Conservation (phyloP, 306 rosid genomes). For the Lathyrus tuberosus region DNA sequence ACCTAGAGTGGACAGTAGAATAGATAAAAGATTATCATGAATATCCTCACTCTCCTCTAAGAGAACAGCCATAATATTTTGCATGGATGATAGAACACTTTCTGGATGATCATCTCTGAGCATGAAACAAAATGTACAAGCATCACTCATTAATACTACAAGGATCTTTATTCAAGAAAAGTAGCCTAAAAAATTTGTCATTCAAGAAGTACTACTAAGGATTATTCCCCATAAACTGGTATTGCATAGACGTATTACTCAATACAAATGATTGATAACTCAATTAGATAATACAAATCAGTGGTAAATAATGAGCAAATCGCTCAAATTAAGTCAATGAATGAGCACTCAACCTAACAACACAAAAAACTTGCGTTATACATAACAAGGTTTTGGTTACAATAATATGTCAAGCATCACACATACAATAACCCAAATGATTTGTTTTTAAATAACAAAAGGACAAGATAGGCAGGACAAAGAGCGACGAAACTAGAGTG, state of each 20-base stretch:
- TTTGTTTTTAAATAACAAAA: background rate
- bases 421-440: slow-evolving; percentile 10
- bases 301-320: slow-evolving; percentile 13
- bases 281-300: slow-evolving; percentile 27
- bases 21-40: slow-evolving; percentile 63
- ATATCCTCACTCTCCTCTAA: slow-evolving; percentile 95
- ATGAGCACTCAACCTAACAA: slow-evolving; percentile 27
- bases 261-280: slow-evolving; percentile 27
- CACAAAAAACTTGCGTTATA: background rate
- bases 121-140: slow-evolving; percentile 36
- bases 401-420: slow-evolving; percentile 33
- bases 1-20: slow-evolving; percentile 69
- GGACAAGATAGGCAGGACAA: slow-evolving; percentile 17
- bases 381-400: slow-evolving; percentile 14
- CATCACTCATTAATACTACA: slow-evolving; percentile 34
- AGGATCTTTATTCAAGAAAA: slow-evolving; percentile 28
- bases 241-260: slow-evolving; percentile 13
- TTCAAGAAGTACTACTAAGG: slow-evolving; percentile 22
- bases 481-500: slow-evolving; percentile 20
- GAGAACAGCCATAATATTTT: slow-evolving; percentile 82
- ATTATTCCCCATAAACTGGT: slow-evolving; percentile 14
- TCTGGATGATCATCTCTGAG: slow-evolving; percentile 96
- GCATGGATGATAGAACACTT: slow-evolving; percentile 87
- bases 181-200: background rate
- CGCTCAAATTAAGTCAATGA: slow-evolving; percentile 7